Evolutionary conservation across 2,329 filamentous ascomycete genomes (phyloP).

Genomic region (Stromatinia cepivora): DNA sequence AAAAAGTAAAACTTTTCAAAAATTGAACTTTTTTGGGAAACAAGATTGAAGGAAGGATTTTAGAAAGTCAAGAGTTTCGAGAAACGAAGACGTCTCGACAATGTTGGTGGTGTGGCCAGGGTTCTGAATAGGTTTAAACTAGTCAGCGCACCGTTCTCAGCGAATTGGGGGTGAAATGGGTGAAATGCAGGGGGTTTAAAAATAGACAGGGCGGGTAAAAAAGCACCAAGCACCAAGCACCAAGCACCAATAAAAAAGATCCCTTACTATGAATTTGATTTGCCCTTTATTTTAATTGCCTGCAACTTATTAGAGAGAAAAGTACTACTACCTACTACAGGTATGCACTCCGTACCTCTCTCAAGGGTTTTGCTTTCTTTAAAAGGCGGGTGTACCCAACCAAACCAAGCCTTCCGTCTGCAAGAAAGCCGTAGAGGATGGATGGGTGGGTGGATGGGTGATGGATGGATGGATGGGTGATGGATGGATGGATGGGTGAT

Average conservation of each 20-base stretch:
- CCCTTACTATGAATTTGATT: slow-evolving; percentile 15
- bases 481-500: too few species aligned
- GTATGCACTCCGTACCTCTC: neutral
- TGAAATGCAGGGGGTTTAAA: slow-evolving; percentile 22
- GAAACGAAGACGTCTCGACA: slow-evolving; percentile 23
- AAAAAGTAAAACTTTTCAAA: neutral
- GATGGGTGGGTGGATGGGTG: too few species aligned
- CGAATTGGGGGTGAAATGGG: slow-evolving; percentile 15
- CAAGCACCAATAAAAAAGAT: neutral
- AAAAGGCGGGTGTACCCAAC: slow-evolving; percentile 15
- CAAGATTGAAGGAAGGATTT: slow-evolving; percentile 22
- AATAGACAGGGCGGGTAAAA: slow-evolving; percentile 24
- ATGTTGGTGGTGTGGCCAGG: slow-evolving; percentile 21
- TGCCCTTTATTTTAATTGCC: neutral
- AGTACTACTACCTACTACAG: neutral
- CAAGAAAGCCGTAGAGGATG: neutral
- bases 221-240: slow-evolving; percentile 3
- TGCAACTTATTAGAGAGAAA: neutral
- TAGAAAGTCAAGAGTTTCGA: slow-evolving; percentile 19
- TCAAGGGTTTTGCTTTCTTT: neutral
- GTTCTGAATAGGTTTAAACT: slow-evolving; percentile 22
- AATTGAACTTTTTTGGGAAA: slow-evolving; percentile 4
- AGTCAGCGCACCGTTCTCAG: slow-evolving; percentile 25
- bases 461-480: too few species aligned
- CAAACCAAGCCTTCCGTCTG: slow-evolving; percentile 15